Evolutionary conservation across 768 basidiomycete genomes (phyloP).

Genomic region (Panaeolus cyanescens): DNA sequence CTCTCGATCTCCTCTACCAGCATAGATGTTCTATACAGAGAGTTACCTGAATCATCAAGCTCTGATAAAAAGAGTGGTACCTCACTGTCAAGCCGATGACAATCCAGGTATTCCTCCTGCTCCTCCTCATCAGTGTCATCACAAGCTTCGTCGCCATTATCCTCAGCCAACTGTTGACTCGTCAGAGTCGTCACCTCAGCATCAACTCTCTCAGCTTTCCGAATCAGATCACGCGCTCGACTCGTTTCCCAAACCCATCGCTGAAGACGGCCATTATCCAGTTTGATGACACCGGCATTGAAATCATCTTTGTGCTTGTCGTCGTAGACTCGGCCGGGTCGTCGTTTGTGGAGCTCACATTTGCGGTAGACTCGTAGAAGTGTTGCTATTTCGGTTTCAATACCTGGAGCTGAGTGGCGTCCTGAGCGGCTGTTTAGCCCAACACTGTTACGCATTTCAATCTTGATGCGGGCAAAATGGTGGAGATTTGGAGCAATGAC

Average conservation of each 20-base stretch:
- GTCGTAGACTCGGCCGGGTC: slow-evolving; percentile 17
- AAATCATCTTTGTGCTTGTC: slow-evolving; percentile 18
- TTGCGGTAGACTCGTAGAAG: slow-evolving; percentile 19
- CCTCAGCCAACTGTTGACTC: background rate
- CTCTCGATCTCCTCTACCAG: too few species aligned
- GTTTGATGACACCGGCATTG: slow-evolving; percentile 10
- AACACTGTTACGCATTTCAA: slow-evolving; percentile 23
- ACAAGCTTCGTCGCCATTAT: background rate
- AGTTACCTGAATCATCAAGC: too few species aligned
- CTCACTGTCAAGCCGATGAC: too few species aligned
- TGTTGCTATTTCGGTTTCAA: slow-evolving; percentile 15
- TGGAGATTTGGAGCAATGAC: slow-evolving; percentile 31
- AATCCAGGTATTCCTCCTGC: background rate
- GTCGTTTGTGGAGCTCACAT: slow-evolving; percentile 18
- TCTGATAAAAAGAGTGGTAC: too few species aligned
- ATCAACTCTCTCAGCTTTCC: too few species aligned
- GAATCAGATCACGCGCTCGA: background rate
- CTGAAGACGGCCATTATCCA: slow-evolving; percentile 13
- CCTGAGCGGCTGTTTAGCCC: slow-evolving; percentile 18
- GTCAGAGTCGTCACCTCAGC: too few species aligned
- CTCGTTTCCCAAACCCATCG: slow-evolving; percentile 5
- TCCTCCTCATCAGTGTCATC: background rate
- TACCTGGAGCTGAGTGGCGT: slow-evolving; percentile 23
- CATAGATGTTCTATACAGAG: too few species aligned
- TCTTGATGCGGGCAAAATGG: slow-evolving; percentile 31